Conservation (phyloP, 345 rosid species). For the Lenwebbia sp. region DNA sequence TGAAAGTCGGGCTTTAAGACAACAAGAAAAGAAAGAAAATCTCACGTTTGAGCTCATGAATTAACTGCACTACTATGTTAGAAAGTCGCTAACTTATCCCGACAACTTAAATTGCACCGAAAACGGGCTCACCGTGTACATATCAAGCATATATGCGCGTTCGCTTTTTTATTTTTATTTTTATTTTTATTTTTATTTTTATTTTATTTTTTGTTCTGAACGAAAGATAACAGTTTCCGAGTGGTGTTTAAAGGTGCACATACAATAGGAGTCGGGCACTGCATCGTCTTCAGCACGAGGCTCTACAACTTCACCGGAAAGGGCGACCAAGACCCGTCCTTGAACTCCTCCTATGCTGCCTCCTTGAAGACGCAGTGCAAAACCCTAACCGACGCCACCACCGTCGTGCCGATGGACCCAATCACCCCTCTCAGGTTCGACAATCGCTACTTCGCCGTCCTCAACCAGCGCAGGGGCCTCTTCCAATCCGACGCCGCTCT, state of each 20-base stretch:
- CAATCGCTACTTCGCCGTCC: conserved; percentile 11
- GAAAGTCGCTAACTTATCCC: neutral
- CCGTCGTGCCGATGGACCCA: conserved; percentile 10
- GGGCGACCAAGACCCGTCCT: conserved; percentile 21
- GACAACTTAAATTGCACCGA: neutral
- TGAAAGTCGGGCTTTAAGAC: neutral
- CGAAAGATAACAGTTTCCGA: neutral
- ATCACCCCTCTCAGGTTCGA: conserved; percentile 5
- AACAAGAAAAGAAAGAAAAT: neutral
- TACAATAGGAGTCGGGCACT: conserved; percentile 22
- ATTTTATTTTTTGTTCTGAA: neutral
- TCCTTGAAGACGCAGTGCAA: conserved; percentile 6
- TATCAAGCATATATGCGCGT: neutral
- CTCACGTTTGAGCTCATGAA: neutral
- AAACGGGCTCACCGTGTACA: neutral
- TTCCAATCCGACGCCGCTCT: conserved; percentile 24
- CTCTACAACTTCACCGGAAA: conserved; percentile 40
- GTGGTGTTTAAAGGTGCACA: conserved; percentile 13
- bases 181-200: no score
- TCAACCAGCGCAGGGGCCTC: conserved; percentile 10
- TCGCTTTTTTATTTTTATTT: neutral
- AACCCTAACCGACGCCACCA: conserved; percentile 10
- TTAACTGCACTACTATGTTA: neutral
- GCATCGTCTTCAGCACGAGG: conserved; percentile 19
- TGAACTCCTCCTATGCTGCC: conserved; percentile 12